These are phyloP conservation scores for Ophiostoma ulmi DNA, from an alignment of 2,329 filamentous ascomycete species.

Conservation along the genomic window DNA sequence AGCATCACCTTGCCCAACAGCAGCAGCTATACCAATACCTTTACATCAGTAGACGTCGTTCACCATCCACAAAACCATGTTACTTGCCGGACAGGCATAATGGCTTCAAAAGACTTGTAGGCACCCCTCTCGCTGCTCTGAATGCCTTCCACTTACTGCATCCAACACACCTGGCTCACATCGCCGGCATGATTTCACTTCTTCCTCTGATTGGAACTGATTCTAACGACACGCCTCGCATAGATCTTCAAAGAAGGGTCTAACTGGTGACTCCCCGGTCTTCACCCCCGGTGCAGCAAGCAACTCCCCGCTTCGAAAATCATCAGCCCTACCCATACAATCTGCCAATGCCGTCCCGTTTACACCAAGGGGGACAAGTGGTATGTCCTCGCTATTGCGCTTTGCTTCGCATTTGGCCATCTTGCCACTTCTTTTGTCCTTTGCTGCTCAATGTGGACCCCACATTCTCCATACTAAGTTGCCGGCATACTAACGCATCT, in stretches of 20 bases:
- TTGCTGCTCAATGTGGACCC: not conserved
- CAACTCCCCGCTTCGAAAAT: conserved; percentile 44
- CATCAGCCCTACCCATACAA: conserved; percentile 78
- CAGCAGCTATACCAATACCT: not conserved
- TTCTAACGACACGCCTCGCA: not conserved
- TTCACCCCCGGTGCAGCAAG: conserved; percentile 67
- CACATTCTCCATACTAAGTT: conserved; percentile 1
- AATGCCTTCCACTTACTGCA: not conserved
- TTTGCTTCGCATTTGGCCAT: not conserved
- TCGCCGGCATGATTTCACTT: not conserved
- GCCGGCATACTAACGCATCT: conserved; percentile 11
- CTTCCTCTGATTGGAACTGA: not conserved
- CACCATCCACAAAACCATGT: conserved; percentile 4
- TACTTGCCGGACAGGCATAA: conserved; percentile 16
- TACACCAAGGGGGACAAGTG: conserved; percentile 60
- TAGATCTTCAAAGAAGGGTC: conserved; percentile 58
- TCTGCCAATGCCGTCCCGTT: conserved; percentile 85
- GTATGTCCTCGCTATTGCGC: conserved; percentile 31
- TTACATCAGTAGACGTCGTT: not conserved
- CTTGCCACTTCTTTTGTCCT: not conserved
- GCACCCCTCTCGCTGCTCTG: not conserved
- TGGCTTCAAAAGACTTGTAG: conserved; percentile 24
- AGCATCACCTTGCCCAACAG: not conserved
- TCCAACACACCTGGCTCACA: not conserved
- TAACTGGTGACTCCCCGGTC: conserved; percentile 94